Evolutionary conservation across 495 filamentous ascomycete species (phyloP).

Genomic region (Penicillium ochrochloron): DNA sequence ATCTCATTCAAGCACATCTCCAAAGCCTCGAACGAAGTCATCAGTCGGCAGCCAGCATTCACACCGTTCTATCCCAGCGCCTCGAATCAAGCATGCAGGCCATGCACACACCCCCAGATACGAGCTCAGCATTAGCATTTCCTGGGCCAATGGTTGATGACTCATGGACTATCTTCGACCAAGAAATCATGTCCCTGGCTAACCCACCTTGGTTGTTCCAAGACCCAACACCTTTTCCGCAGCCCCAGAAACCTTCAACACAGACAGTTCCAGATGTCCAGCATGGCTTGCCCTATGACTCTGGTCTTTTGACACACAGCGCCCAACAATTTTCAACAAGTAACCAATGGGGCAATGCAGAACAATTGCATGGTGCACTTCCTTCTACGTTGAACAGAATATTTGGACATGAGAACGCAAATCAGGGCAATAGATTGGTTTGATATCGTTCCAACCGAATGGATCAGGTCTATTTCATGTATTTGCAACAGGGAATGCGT

Average conservation of each 20-base stretch:
- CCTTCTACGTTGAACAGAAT: constrained; percentile 30
- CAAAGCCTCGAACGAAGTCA: constrained; percentile 37
- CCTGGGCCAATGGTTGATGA: constrained; percentile 30
- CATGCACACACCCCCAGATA: constrained; percentile 45
- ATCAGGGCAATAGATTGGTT: constrained; percentile 13
- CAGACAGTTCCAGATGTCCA: constrained; percentile 10
- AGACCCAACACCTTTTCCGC: constrained; percentile 20
- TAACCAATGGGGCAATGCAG: constrained; percentile 20
- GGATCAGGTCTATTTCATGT: not conserved
- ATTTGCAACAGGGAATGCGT: not conserved
- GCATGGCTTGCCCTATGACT: constrained; percentile 14
- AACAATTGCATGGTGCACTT: constrained; percentile 18
- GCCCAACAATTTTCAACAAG: constrained; percentile 16
- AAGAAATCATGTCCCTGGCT: constrained; percentile 43
- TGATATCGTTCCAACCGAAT: not conserved
- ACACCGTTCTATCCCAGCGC: constrained; percentile 36
- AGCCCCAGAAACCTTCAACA: constrained; percentile 9
- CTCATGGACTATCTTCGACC: constrained; percentile 48
- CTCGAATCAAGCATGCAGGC: constrained; percentile 43
- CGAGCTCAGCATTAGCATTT: constrained; percentile 30
- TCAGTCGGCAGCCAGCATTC: constrained; percentile 39
- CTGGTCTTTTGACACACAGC: constrained; percentile 10
- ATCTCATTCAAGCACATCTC: constrained; percentile 42
- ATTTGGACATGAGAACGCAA: constrained; percentile 28
- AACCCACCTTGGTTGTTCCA: constrained; percentile 39